Evolutionary conservation across 371 early-diverging fungal genomes (phyloP).

Genomic region (Apophysomyces trapeziformis): DNA sequence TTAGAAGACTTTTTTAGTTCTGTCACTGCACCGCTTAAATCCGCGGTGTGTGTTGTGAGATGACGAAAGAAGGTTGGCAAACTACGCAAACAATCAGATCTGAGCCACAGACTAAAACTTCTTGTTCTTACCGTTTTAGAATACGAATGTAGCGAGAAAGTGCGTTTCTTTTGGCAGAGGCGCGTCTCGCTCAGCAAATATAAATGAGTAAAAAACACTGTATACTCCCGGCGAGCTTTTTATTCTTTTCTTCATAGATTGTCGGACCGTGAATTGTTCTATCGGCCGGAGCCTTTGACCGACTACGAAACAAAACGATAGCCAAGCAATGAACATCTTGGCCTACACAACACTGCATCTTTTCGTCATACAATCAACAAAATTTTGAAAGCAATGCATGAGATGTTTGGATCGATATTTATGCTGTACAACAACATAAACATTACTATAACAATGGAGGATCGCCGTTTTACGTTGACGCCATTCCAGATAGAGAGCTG

Average conservation of each 20-base stretch:
- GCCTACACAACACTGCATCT: no score
- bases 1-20: conserved; percentile 70
- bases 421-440: no score
- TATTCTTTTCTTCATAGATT: not conserved
- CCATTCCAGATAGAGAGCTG: no score
- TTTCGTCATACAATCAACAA: no score
- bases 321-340: no score
- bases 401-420: no score
- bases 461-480: no score
- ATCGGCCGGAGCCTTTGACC: conserved; percentile 7
- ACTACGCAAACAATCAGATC: conserved; percentile 41
- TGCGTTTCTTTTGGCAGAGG: conserved; percentile 23
- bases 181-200: conserved; percentile 10
- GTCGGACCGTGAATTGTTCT: not conserved
- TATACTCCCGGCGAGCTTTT: not conserved
- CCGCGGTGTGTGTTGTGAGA: conserved; percentile 92
- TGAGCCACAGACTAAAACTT: not conserved
- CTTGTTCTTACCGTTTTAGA: conserved; percentile 40
- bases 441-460: no score
- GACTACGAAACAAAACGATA: not conserved
- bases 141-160: conserved; percentile 15
- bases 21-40: conserved; percentile 68
- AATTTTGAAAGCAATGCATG: no score
- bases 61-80: conserved; percentile 83
- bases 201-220: conserved; percentile 3